phyloP scores from a whole-genome alignment of 169 alveolate genomes.

The Eimeria falciformis region DNA sequence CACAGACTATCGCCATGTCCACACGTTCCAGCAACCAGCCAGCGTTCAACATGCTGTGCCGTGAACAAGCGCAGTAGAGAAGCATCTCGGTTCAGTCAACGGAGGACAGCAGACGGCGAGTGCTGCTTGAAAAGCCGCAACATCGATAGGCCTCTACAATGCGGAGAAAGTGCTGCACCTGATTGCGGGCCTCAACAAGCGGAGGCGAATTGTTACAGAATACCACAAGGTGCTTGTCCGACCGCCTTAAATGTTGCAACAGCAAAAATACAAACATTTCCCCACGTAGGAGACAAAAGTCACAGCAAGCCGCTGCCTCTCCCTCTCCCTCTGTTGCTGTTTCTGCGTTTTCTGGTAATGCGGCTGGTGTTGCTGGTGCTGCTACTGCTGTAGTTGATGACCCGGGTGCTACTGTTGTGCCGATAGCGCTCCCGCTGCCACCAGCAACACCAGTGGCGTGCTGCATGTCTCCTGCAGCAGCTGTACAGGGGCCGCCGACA shows the following conservation, averaged over 20 bases:
- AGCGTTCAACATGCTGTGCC: too few relatives aligned
- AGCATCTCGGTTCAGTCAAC: too few relatives aligned
- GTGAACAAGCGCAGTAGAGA: too few relatives aligned
- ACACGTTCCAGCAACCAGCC: too few relatives aligned
- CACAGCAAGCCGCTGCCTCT: slow-evolving; percentile 31
- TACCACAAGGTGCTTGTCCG: slow-evolving; percentile 49
- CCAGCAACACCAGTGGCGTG: not conserved
- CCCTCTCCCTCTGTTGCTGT: not conserved
- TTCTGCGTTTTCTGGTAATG: not conserved
- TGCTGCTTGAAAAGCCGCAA: too few relatives aligned
- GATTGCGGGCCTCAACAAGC: slow-evolving; percentile 57
- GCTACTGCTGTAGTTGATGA: not conserved
- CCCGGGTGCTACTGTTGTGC: not conserved
- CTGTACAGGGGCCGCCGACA: not conserved
- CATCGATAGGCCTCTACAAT: not conserved
- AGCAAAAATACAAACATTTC: slow-evolving; percentile 60
- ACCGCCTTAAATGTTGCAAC: slow-evolving; percentile 33
- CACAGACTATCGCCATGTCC: too few relatives aligned
- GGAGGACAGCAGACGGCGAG: too few relatives aligned
- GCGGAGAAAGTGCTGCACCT: slow-evolving; percentile 6
- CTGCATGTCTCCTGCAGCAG: slow-evolving; percentile 8
- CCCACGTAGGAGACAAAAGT: slow-evolving; percentile 61
- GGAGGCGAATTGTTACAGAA: slow-evolving; percentile 53
- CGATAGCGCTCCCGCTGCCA: not conserved
- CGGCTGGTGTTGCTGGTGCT: slow-evolving; percentile 24